A percentile compares a stretch with the other conserved stretches of the same genome.
phyloP scores from a whole-genome alignment of 495 filamentous ascomycete species.

The Hypoxylon perforatum region DNA sequence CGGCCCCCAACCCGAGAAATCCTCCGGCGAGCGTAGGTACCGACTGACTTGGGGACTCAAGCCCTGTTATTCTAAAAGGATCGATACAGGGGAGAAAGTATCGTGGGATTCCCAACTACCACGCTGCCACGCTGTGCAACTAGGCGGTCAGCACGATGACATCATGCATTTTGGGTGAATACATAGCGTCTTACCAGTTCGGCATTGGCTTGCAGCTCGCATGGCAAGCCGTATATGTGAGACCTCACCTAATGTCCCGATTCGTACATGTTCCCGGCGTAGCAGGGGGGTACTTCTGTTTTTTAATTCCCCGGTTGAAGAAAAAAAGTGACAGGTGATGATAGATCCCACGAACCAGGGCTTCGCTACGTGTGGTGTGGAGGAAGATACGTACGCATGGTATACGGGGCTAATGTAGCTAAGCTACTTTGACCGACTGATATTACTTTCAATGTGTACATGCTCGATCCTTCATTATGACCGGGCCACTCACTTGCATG shows the following conservation, averaged over 20 bases:
- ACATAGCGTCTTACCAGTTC: neutral
- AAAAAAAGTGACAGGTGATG: too few species aligned
- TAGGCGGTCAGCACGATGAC: slow-evolving; percentile 41
- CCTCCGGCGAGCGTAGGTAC: too few species aligned
- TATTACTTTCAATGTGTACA: too few species aligned
- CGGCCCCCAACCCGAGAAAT: neutral
- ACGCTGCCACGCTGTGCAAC: slow-evolving; percentile 2
- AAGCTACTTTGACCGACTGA: too few species aligned
- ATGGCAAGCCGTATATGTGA: neutral
- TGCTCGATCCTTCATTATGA: too few species aligned
- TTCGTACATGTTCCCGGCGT: neutral
- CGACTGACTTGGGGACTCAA: too few species aligned
- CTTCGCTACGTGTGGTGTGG: too few species aligned
- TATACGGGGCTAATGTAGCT: too few species aligned
- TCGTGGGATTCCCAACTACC: slow-evolving; percentile 11
- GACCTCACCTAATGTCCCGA: slow-evolving; percentile 2
- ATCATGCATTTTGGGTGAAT: slow-evolving; percentile 16
- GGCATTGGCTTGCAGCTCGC: neutral
- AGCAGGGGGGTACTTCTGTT: neutral
- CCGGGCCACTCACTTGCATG: too few species aligned
- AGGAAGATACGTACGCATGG: too few species aligned
- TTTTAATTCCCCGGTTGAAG: neutral
- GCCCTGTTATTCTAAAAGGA: neutral
- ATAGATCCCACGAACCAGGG: too few species aligned
- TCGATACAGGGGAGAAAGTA: slow-evolving; percentile 1